A percentile compares a stretch with the other conserved stretches of the same genome.
Conservation (phyloP, 129 eudicot species). For the Flaveria brownii region DNA sequence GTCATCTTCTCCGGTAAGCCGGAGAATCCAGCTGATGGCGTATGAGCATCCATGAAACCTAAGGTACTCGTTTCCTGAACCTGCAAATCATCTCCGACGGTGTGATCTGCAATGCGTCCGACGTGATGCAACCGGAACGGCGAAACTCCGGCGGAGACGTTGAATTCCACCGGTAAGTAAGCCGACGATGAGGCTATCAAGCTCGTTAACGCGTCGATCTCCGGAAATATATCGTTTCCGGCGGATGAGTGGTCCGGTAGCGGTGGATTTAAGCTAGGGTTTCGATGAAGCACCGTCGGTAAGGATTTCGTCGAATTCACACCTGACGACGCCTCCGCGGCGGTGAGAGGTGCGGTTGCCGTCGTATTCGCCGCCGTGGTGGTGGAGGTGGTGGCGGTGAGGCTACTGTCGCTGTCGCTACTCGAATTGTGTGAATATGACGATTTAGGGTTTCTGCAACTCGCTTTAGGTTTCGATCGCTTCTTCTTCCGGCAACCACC, state of each 20-base stretch:
- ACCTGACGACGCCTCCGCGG: slow-evolving; percentile 34
- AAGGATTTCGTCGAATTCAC: slow-evolving; percentile 28
- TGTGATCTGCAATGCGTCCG: slow-evolving; percentile 13
- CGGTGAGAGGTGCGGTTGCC: slow-evolving; percentile 17
- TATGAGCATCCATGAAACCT: too few species aligned
- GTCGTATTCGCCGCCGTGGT: slow-evolving; percentile 11
- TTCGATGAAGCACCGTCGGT: slow-evolving; percentile 22
- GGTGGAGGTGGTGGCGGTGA: slow-evolving; percentile 35
- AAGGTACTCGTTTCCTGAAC: neutral
- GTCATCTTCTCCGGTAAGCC: slow-evolving; percentile 28
- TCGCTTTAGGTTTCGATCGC: slow-evolving; percentile 45
- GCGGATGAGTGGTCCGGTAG: slow-evolving; percentile 19
- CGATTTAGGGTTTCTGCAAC: slow-evolving; percentile 12
- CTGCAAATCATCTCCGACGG: slow-evolving; percentile 31
- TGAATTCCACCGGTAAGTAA: slow-evolving; percentile 35
- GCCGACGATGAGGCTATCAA: slow-evolving; percentile 47
- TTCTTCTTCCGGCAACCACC: slow-evolving; percentile 33
- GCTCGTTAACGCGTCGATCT: slow-evolving; percentile 52
- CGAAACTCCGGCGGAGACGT: slow-evolving; percentile 41
- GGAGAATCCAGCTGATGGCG: slow-evolving; percentile 29
- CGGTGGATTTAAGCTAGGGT: slow-evolving; percentile 41
- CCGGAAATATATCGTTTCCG: slow-evolving; percentile 39
- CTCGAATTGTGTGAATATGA: slow-evolving; percentile 53
- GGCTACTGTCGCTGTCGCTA: slow-evolving; percentile 58
- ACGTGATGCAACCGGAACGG: slow-evolving; percentile 39